Base-by-base conservation (phyloP, 202 grass and related monocot genomes). In the Zizania palustris region DNA sequence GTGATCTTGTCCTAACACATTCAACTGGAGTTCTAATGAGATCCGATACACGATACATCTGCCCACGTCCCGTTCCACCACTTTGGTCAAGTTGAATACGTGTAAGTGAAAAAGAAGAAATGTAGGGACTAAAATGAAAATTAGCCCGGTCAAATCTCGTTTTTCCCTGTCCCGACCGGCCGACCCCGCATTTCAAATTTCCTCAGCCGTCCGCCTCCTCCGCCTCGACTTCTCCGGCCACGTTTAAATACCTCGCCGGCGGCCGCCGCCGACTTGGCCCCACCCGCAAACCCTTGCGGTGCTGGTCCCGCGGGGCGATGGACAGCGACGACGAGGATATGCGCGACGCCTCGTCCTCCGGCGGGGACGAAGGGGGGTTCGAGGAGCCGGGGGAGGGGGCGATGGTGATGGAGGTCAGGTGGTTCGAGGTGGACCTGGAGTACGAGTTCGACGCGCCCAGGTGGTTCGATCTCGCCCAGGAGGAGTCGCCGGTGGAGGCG, bases 161-260 rank as follows among this genome's bases (percentile, higher is more conserved):
- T 0, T 15, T 9, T 42, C 1, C 13, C 63, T 11, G 42, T 42
- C 48, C 80, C 76, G 80, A 86, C 76, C 84, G 85, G 80, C 79
- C 71, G 75, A 84, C 78, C 86, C 85, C 81, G 89, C 95, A 88
- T 94, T 93, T 93, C 91, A 98, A 98, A 93, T 97, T 91, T 80
- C 83, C 51, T 65, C 74, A 7, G 16, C 41, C 46, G 43, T 71
- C 74, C 69, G 37, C 60, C 43, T 1, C 11, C 73, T 6, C 35
- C 36, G 7, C 39, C 43, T 1, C 16, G 59, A 19, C 56, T 19
- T 56, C 66, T 57, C 64, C 61, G 51, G 84, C 56, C 16, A 18
- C 49, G 60, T 51, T 5, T 49, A 56, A 33, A 38, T 2, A 51
- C 65, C 75, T 67, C 75, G 75, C 37, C 77, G 55, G 5, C 77